Percentiles rank a stretch among this genome's conserved stretches.
phyloP scores from a whole-genome alignment of 73 alveolate species.

The Durusdinium trenchii region DNA sequence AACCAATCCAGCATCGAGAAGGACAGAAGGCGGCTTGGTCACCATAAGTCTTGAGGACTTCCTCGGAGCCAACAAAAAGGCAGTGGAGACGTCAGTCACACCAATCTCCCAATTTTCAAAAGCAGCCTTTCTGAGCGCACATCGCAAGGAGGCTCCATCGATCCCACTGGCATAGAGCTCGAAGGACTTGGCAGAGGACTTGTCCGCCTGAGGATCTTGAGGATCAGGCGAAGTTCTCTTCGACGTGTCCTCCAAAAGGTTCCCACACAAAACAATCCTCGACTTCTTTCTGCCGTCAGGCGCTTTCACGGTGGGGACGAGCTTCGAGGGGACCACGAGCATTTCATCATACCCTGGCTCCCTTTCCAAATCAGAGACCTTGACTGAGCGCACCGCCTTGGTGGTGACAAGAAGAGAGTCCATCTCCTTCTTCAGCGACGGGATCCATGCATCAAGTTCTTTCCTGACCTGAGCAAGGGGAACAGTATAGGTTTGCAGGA shows the following conservation, averaged over 20 bases:
- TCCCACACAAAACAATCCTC: not conserved
- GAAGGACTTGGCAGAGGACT: not conserved
- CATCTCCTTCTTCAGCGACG: not conserved
- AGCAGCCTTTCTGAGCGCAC: not conserved
- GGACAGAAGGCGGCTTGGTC: not conserved
- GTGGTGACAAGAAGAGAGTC: not conserved
- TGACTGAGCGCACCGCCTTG: not conserved
- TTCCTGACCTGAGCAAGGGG: not conserved
- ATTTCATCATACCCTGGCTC: not conserved
- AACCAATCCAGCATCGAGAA: not conserved
- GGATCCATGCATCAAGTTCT: not conserved
- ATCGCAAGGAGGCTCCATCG: not conserved
- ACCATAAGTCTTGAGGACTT: not conserved
- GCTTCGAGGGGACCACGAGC: not conserved
- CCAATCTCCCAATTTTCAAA: not conserved
- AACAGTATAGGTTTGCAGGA: slow-evolving; percentile 6
- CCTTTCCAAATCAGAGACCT: not conserved
- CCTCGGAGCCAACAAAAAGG: not conserved
- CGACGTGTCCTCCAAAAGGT: not conserved
- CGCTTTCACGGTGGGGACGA: slow-evolving; percentile 1
- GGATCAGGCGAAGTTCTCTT: not conserved
- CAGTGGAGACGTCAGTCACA: not conserved
- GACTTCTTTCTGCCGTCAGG: not conserved
- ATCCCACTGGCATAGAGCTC: not conserved
- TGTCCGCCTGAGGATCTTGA: not conserved